phyloP scores from a whole-genome alignment of 2,329 filamentous ascomycete species.

The Cercospora sp. region DNA sequence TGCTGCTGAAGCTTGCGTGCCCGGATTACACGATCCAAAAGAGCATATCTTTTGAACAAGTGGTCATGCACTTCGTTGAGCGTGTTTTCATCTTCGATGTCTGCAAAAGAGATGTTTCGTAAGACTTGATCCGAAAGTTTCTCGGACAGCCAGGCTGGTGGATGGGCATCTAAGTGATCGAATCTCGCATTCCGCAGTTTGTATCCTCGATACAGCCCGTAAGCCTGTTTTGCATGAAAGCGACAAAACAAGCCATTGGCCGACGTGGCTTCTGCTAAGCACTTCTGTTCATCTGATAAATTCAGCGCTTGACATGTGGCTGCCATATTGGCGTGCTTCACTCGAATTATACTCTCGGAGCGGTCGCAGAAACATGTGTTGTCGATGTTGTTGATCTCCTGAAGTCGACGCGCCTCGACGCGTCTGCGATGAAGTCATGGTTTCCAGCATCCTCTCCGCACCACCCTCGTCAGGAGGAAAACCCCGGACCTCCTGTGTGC shows the following conservation, averaged over 20 bases:
- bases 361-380: conserved; percentile 34
- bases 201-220: neutral
- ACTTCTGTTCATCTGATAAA: neutral
- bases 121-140: neutral
- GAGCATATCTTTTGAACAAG: conserved; percentile 43
- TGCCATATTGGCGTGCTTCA: neutral
- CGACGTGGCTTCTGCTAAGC: neutral
- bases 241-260: neutral
- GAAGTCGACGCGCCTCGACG: conserved; percentile 2
- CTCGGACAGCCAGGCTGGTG: neutral
- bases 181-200: neutral
- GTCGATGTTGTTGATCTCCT: conserved; percentile 39
- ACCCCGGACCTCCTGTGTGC: no score
- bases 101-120: neutral
- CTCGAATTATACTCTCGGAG: conserved; percentile 28
- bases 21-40: conserved; percentile 46
- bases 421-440: neutral
- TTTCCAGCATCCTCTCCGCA: neutral
- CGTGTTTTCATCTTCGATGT: conserved; percentile 36
- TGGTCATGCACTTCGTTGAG: conserved; percentile 46
- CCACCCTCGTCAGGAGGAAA: neutral
- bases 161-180: neutral
- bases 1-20: conserved; percentile 47
- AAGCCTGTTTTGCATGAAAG: neutral
- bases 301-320: neutral